A percentile compares a stretch with the other conserved stretches of the same genome.
phyloP scores from a whole-genome alignment of 129 eudicot species.

The Artemisia argyi region DNA sequence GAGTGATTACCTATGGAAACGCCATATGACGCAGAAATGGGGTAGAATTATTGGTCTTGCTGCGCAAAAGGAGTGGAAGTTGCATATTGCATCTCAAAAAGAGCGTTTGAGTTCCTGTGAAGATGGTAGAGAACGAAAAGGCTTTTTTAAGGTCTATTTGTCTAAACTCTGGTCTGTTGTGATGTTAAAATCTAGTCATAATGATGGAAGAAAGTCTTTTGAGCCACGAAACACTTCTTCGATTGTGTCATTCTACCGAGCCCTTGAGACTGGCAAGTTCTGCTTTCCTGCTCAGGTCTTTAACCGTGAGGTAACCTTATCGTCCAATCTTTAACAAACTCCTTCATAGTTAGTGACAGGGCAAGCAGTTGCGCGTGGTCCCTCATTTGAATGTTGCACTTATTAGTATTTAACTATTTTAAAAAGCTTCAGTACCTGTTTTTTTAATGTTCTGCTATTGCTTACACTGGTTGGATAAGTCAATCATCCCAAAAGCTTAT shows the following conservation, averaged over 20 bases:
- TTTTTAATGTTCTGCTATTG: no score
- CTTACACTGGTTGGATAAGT: no score
- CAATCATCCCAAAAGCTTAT: no score
- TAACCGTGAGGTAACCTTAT: slow-evolving; percentile 65
- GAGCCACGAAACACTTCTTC: slow-evolving; percentile 30
- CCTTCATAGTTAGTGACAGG: background rate
- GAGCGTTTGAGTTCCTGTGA: slow-evolving; percentile 9
- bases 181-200: slow-evolving; percentile 21
- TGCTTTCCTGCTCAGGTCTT: slow-evolving; percentile 92
- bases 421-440: no score
- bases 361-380: no score
- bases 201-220: slow-evolving; percentile 17
- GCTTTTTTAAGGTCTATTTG: slow-evolving; percentile 32
- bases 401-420: no score
- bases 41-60: slow-evolving; percentile 50
- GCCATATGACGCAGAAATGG: slow-evolving; percentile 67
- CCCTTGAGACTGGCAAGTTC: slow-evolving; percentile 73
- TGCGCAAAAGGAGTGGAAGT: slow-evolving; percentile 57
- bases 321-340: background rate
- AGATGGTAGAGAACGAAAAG: slow-evolving; percentile 23
- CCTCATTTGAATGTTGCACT: no score
- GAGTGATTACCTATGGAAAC: slow-evolving; percentile 65
- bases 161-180: slow-evolving; percentile 42
- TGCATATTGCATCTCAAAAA: slow-evolving; percentile 50
- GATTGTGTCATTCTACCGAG: slow-evolving; percentile 53